These are phyloP conservation scores for Aspergillus hiratsukae DNA, from an alignment of 2,329 filamentous ascomycete species.

Conservation along the genomic window DNA sequence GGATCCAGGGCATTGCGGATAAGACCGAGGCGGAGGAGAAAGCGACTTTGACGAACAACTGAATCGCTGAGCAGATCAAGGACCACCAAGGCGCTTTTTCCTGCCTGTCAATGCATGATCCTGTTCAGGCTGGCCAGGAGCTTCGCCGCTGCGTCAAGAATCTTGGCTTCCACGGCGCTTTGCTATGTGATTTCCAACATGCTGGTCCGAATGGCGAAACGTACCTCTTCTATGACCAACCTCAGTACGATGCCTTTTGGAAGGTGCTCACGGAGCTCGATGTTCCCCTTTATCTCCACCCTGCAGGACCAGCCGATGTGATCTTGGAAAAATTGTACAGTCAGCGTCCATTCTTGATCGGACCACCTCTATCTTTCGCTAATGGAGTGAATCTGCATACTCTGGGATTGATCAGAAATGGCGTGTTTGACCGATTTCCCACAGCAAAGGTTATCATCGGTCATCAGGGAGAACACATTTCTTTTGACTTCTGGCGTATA, in stretches of 20 bases:
- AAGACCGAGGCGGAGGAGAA: slow-evolving; percentile 32
- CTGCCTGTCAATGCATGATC: slow-evolving; percentile 23
- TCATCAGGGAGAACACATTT: slow-evolving; percentile 42
- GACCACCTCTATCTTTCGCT: slow-evolving; percentile 53
- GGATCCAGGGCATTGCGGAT: slow-evolving; percentile 41
- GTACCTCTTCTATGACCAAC: slow-evolving; percentile 57
- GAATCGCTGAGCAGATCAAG: slow-evolving; percentile 35
- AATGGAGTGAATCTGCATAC: slow-evolving; percentile 53
- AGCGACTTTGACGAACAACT: slow-evolving; percentile 39
- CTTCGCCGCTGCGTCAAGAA: slow-evolving; percentile 45
- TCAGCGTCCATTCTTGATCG: slow-evolving; percentile 53
- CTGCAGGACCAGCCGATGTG: slow-evolving; percentile 34
- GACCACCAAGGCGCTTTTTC: slow-evolving; percentile 15
- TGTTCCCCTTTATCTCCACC: slow-evolving; percentile 60
- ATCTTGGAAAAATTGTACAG: slow-evolving; percentile 46
- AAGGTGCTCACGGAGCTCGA: slow-evolving; percentile 50
- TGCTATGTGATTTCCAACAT: slow-evolving; percentile 57
- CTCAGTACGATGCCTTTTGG: slow-evolving; percentile 56
- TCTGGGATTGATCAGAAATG: slow-evolving; percentile 44
- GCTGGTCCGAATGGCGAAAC: slow-evolving; percentile 51
- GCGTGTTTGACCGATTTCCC: slow-evolving; percentile 42
- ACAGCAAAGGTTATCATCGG: slow-evolving; percentile 41
- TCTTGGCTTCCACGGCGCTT: slow-evolving; percentile 55
- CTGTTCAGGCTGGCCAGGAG: slow-evolving; percentile 27
- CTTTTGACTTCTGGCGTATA: slow-evolving; percentile 42